Evolutionary conservation across 139 green algal genomes (phyloP), one percentile per base, ranked within the genome.

Genomic region (Zygnema cylindricum): DNA sequence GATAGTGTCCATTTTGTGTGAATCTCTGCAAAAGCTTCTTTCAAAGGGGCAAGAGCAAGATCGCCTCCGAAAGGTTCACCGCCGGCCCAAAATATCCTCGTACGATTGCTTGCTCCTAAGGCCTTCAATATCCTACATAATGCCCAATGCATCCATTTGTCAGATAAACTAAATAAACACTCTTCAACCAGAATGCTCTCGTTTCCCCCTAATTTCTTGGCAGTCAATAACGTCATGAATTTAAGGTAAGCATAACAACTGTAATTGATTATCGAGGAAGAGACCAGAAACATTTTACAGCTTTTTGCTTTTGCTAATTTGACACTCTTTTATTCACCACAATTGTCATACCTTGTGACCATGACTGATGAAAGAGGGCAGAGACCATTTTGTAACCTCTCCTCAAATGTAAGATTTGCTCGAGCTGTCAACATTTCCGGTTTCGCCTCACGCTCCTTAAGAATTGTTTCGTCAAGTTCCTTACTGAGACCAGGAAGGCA

Each of bases 61-160:
- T 43, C 43, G 21, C 82, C 82, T 22, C 82, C 82, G 25, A 49
- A 83, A 33, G 82, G 82, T 55, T 87, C 82, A 2, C 43, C 82
- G 0, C 82, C 82, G n/a, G 82, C 82, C 57, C 55, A 82, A n/a
- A 87, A 87, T 39, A 87, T 82, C 2, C 82, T 54, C 33, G 55
- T 87, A 30, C 82, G 41, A n/a, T 87, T 82, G 82, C 39, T 87
- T 2, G 82, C 82, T 43, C 82, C 82, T 7, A 87, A 82, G 2
- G 82, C 69, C 41, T 87, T 42, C 43, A 87, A 55, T 11, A 87
- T 41, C 69, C 82, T 87, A 55, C 77, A 39, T 79, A 16, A n/a
- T n/a, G n/a, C n/a, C n/a, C n/a, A n/a, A n/a, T n/a, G n/a, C n/a
- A n/a, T n/a, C n/a, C n/a, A n/a, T n/a, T n/a, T n/a, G n/a, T n/a